A percentile compares a stretch with the other conserved stretches of the same genome.
Conservation (phyloP, 2,329 filamentous ascomycete genomes). For the Thelonectria rubi region DNA sequence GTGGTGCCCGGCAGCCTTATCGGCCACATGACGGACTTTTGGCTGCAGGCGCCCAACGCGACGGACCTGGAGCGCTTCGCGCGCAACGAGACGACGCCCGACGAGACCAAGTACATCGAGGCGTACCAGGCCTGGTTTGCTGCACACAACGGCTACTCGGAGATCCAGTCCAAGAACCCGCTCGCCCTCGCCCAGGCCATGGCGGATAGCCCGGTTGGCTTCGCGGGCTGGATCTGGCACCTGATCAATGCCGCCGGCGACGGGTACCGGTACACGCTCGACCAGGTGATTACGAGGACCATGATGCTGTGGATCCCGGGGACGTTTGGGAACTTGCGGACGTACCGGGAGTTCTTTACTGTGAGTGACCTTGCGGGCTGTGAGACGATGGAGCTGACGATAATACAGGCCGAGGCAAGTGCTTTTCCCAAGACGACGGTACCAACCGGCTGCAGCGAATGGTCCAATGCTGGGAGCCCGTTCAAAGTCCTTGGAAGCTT, state of each 20-base stretch:
- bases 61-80: background rate
- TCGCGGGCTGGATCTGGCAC: background rate
- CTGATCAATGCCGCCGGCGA: background rate
- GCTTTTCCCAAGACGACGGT: background rate
- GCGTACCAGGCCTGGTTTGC: background rate
- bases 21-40: conserved; percentile 6
- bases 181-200: background rate
- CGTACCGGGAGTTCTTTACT: background rate
- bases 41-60: background rate
- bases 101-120: background rate
- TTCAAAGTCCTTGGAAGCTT: background rate
- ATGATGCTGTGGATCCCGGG: conserved; percentile 8
- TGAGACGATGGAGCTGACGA: background rate
- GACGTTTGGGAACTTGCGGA: background rate
- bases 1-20: conserved; percentile 1
- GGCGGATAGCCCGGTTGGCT: background rate
- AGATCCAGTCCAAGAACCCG: background rate
- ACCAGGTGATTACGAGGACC: background rate
- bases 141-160: background rate
- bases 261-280: background rate
- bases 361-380: background rate
- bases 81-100: background rate
- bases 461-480: background rate
- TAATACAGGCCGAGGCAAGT: background rate
- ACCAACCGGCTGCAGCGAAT: background rate